Base-by-base conservation (phyloP, 805 yeast genomes). In the Peterozyma xylosa region DNA sequence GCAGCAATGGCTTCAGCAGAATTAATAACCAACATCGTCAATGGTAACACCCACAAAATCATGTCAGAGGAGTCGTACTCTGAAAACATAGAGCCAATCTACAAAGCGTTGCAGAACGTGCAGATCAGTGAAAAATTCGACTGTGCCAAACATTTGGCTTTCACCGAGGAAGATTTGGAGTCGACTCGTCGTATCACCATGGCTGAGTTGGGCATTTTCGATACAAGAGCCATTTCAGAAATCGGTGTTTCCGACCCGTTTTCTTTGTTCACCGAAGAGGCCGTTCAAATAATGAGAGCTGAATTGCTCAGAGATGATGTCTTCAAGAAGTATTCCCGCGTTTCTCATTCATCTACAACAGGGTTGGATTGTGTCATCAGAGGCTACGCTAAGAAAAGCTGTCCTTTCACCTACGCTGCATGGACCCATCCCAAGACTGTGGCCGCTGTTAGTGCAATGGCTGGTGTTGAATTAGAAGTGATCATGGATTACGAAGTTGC, bases 171-270 rank as follows among this genome's bases (percentile, higher is more conserved):
- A 36, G 53, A 56, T 42, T 63, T 57, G 37, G 54, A 60, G 14
- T 59, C 56, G 39, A 63, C 67, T 30, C 59, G 65, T 48, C 60
- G 68, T 49, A 54, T 65, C 35, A 70, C 75, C 9, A 67, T 77
- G 70, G 70, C 63, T 39, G 81, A 78, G 47, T 62, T 78, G 45
- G 78, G 77, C 0, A 57, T 70, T 45, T 52, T 68, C 36, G 57
- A 63, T 49, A 65, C 66, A 36, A 60, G 66, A 46, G 80, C 75
- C 54, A 73, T 78, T 42, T 68, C 78, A 17, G 70, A 69, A 2
- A 66, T 77, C 51, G 85, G 80, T 15, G 82, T 74, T 17, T 64
- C 74, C 43, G 79, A 73, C 43, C 81, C 84, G 1, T 78, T 78
- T 57, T 80, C 80, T 3, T 62, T 78, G 38, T 78, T 78, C 59